Conservation (phyloP, 2,329 filamentous ascomycete species). For the Didymella pinodella region DNA sequence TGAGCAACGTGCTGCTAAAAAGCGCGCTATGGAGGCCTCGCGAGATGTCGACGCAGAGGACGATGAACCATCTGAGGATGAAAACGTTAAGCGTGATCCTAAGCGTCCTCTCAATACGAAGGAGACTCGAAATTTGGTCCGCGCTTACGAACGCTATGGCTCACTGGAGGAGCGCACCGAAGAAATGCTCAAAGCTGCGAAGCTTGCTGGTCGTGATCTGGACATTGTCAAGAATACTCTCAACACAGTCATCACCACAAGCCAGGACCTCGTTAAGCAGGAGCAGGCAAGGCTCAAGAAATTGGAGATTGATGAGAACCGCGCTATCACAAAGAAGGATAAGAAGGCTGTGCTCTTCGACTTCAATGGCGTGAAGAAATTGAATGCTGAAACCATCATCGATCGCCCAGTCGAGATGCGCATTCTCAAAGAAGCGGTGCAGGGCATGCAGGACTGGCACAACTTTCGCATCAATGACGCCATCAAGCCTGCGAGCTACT, state of each 20-base stretch:
- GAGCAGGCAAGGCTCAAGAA: conserved; percentile 70
- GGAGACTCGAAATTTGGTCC: conserved; percentile 89
- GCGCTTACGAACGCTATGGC: conserved; percentile 89
- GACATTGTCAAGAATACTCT: conserved; percentile 81
- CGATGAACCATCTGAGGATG: conserved; percentile 52
- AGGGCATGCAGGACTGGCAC: conserved; percentile 69
- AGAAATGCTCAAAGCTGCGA: conserved; percentile 87
- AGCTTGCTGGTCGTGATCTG: conserved; percentile 80
- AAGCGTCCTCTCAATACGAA: conserved; percentile 90
- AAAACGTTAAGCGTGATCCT: conserved; percentile 72
- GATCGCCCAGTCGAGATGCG: conserved; percentile 90
- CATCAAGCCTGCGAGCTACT: conserved; percentile 90
- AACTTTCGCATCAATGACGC: conserved; percentile 90
- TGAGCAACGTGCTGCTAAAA: conserved; percentile 73
- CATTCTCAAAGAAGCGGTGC: conserved; percentile 78
- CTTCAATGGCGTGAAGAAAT: conserved; percentile 88
- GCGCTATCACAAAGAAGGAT: conserved; percentile 92
- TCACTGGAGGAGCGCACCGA: conserved; percentile 87
- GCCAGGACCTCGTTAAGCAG: conserved; percentile 74
- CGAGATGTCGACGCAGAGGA: conserved; percentile 69
- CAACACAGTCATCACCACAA: conserved; percentile 77
- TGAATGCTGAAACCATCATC: conserved; percentile 94
- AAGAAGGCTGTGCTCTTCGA: conserved; percentile 97
- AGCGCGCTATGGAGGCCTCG: conserved; percentile 73
- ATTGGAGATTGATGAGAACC: conserved; percentile 75